Base-by-base conservation (phyloP, 352 stramenopile species). In the Phytophthora cactorum region DNA sequence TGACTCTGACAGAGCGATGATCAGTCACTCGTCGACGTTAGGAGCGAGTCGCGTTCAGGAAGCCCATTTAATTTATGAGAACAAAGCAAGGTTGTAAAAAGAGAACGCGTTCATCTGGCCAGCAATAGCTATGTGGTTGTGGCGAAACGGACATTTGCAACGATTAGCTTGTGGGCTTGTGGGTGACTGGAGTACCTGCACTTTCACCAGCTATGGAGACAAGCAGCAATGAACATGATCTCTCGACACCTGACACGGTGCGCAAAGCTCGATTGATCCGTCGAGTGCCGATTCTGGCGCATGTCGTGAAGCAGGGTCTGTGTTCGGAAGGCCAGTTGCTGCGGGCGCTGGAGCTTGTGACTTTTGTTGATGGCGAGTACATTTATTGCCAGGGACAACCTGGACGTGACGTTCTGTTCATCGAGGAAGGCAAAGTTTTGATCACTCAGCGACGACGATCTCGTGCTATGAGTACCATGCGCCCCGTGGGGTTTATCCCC, bases 381-480 rank as follows among this genome's bases (percentile, higher is more conserved):
- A 84, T 95, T 63, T 89, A 83, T 52, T 74, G 43, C 12, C 81
- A 95, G 61, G 86, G 83, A 12, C 74, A 91, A 9, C 9, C 53
- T 1, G 83, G 88, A 22, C 70, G 72, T n/a, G 82, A 87, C 17
- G 31, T 93, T 5, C 83, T 78, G 63, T 89, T 95, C 59, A 85
- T 95, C 44, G 83, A 93, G 39, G 76, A 88, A 59, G 86, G 86
- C 8, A 81, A 81, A 32, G 82, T 95, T 36, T 68, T 86, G 39
- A 84, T 93, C 61, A 90, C 84, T 15, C 84, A 90, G 52, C 79
- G 79, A 27, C 58, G 66, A 41, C 52, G 56, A 29, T 73, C 58
- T 59, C 69, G 63, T 14, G 69, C 58, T 28, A 63, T 63, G 53
- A 76, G 64, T 41, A 70, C 50, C 5, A 11, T 46, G 25, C 57